Percentiles rank a stretch among this genome's conserved stretches.
These are phyloP conservation scores for Pisolithus albus DNA, from an alignment of 768 basidiomycete genomes.

Conservation along the genomic window DNA sequence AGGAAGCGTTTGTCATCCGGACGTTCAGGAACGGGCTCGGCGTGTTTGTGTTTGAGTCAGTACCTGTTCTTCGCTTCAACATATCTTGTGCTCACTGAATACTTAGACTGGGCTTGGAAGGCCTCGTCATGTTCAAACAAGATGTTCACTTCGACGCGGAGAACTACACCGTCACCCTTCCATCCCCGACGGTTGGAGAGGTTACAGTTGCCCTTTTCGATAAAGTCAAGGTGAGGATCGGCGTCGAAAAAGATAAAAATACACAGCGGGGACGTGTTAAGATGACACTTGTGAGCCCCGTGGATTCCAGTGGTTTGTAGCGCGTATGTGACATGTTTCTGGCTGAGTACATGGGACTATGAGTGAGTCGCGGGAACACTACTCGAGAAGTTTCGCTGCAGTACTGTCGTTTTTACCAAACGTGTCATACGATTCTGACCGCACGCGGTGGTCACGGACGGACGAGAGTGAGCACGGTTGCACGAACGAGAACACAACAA, in stretches of 20 bases:
- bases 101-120: conserved; percentile 83
- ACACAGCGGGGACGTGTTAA: conserved; percentile 87
- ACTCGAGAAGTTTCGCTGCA: no score
- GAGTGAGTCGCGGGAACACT: no score
- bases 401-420: no score
- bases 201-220: conserved; percentile 84
- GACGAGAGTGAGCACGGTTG: no score
- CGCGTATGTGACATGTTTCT: background rate
- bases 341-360: no score
- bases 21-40: conserved; percentile 92
- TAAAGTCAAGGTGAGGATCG: conserved; percentile 84
- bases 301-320: conserved; percentile 47
- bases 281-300: conserved; percentile 67
- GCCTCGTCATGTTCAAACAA: conserved; percentile 88
- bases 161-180: conserved; percentile 76
- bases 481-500: no score
- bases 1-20: conserved; percentile 90
- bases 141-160: conserved; percentile 89
- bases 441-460: no score
- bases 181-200: conserved; percentile 32
- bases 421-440: no score
- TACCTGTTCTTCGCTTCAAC: conserved; percentile 5
- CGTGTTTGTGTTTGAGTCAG: conserved; percentile 93
- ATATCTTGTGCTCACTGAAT: background rate
- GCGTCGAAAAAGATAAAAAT: conserved; percentile 91